These are phyloP conservation scores for Leersia perrieri DNA, from an alignment of 176 grass and related monocot genomes.

Conservation along the genomic window DNA sequence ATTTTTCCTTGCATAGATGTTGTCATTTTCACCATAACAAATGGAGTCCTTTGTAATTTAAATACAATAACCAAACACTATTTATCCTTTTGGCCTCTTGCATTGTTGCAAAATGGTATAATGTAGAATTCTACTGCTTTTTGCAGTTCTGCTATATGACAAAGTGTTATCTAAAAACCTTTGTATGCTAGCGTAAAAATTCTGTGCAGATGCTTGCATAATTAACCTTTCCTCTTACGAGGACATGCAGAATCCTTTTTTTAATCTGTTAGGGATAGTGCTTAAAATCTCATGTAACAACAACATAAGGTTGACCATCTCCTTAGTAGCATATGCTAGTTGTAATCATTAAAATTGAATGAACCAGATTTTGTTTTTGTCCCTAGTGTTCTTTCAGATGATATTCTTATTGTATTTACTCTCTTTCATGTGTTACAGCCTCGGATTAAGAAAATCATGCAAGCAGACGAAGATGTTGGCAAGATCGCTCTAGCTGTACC, in stretches of 20 bases:
- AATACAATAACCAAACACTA: background rate
- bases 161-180: background rate
- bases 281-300: conserved; percentile 9
- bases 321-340: background rate
- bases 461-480: conserved; percentile 94
- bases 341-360: conserved; percentile 2
- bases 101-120: background rate
- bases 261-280: conserved; percentile 1
- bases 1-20: background rate
- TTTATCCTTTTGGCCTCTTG: background rate
- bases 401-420: conserved; percentile 12
- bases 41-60: background rate
- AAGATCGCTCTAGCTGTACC: conserved; percentile 94
- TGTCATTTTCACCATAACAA: background rate
- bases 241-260: background rate
- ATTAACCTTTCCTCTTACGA: conserved; percentile 9
- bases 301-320: background rate
- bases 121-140: background rate
- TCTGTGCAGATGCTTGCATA: background rate
- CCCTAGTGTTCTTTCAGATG: background rate
- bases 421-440: conserved; percentile 39
- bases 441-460: conserved; percentile 99
- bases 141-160: background rate
- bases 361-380: background rate
- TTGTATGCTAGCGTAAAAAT: background rate